phyloP scores from a whole-genome alignment of 345 rosid species.

The Erucastrum elatum region DNA sequence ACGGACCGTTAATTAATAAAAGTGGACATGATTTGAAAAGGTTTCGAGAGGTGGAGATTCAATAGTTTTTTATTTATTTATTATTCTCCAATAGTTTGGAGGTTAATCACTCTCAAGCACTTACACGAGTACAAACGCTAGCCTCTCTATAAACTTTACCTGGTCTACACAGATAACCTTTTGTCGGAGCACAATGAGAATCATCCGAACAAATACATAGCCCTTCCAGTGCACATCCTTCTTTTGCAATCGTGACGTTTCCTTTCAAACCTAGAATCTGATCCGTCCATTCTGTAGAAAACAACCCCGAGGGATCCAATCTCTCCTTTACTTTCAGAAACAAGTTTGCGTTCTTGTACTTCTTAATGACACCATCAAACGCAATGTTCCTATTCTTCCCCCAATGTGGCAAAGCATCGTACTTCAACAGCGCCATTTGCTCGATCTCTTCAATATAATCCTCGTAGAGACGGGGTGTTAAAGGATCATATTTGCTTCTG shows the following conservation, averaged over 20 bases:
- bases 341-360: conserved; percentile 42
- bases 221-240: too few species aligned
- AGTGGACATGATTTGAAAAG: not conserved
- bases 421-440: conserved; percentile 69
- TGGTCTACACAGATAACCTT: too few species aligned
- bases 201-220: too few species aligned
- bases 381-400: conserved; percentile 72
- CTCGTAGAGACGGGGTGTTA: conserved; percentile 57
- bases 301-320: too few species aligned
- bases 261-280: too few species aligned
- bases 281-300: too few species aligned
- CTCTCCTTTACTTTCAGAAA: too few species aligned
- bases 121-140: too few species aligned
- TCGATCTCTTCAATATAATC: conserved; percentile 74
- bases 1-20: not conserved
- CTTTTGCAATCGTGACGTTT: too few species aligned
- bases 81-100: not conserved
- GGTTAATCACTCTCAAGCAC: not conserved
- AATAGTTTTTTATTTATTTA: not conserved
- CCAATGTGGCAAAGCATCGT: conserved; percentile 73
- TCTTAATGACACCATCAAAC: conserved; percentile 52
- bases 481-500: conserved; percentile 67
- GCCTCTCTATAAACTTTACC: too few species aligned
- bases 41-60: not conserved
- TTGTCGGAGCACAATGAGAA: too few species aligned